A percentile compares a stretch with the other conserved stretches of the same genome.
phyloP scores from a whole-genome alignment of 768 basidiomycete genomes.

The Peribolospora kevripleyi region DNA sequence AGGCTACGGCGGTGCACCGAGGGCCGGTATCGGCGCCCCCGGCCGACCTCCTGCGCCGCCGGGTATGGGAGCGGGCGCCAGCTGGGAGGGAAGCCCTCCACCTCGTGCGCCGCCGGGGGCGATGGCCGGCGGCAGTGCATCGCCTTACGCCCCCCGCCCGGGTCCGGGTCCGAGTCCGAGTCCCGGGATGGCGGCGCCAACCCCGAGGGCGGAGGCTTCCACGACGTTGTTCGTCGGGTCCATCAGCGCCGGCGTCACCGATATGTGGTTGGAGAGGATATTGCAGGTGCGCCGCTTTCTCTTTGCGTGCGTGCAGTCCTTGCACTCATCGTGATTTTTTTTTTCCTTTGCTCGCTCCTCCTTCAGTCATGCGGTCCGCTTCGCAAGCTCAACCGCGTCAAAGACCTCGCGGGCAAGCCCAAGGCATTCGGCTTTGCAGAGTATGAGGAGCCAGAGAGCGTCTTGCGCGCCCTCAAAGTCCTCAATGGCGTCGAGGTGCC shows the following conservation, averaged over 20 bases:
- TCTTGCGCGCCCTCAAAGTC: constrained; percentile 45
- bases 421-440: constrained; percentile 95
- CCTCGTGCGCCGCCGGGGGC: too few relatives aligned
- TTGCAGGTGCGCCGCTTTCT: constrained; percentile 6
- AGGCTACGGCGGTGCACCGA: too few relatives aligned
- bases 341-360: not conserved
- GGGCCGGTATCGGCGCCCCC: too few relatives aligned
- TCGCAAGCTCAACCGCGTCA: constrained; percentile 72
- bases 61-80: too few relatives aligned
- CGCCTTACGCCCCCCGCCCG: too few relatives aligned
- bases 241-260: constrained; percentile 11
- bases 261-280: constrained; percentile 11
- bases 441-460: constrained; percentile 77
- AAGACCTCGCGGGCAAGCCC: constrained; percentile 75
- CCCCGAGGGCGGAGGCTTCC: too few relatives aligned
- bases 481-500: constrained; percentile 41
- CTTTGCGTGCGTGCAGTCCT: not conserved
- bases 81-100: too few relatives aligned
- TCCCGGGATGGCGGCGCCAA: too few relatives aligned
- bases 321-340: not conserved
- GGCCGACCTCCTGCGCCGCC: too few relatives aligned
- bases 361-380: constrained; percentile 66
- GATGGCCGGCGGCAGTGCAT: too few relatives aligned
- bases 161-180: too few relatives aligned
- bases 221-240: constrained; percentile 11